Conservation (phyloP, 1,284 basidiomycete genomes). For the Gomphus sp. region DNA sequence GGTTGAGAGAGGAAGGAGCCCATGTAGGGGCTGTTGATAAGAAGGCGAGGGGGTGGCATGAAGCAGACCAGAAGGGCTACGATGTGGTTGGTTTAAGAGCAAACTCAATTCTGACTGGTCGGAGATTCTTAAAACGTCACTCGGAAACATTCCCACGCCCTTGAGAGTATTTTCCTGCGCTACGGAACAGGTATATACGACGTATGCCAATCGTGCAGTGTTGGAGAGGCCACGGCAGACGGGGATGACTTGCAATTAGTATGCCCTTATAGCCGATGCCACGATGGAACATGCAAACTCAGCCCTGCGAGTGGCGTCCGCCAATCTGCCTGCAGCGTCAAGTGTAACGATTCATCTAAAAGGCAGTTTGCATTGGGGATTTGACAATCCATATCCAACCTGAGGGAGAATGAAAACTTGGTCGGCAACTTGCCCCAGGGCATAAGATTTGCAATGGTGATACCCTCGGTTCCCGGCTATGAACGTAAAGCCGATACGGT, state of each 20-base stretch:
- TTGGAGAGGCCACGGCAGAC: background rate
- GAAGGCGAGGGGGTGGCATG: background rate
- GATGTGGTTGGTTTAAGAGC: background rate
- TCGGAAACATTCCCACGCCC: conserved; percentile 2
- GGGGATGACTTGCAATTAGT: background rate
- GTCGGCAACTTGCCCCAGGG: too few species aligned
- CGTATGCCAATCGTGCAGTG: background rate
- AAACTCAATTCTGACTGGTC: background rate
- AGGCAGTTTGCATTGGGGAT: too few species aligned
- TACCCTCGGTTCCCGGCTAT: too few species aligned
- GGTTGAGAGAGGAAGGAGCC: background rate
- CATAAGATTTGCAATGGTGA: too few species aligned
- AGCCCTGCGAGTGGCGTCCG: background rate
- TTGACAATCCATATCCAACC: too few species aligned
- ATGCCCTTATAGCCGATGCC: background rate
- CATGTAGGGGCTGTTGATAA: background rate
- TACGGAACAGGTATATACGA: too few species aligned
- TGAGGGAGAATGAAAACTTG: too few species aligned
- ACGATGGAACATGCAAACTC: background rate
- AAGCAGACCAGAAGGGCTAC: background rate
- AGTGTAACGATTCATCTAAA: too few species aligned
- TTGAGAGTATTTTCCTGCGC: background rate
- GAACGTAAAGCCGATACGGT: too few species aligned
- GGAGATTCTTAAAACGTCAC: conserved; percentile 9
- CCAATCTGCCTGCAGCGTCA: background rate